A percentile compares a stretch with the other conserved stretches of the same genome.
Evolutionary conservation across 257 asterid species (phyloP).

Genomic region (Jaltomata sinuosa): DNA sequence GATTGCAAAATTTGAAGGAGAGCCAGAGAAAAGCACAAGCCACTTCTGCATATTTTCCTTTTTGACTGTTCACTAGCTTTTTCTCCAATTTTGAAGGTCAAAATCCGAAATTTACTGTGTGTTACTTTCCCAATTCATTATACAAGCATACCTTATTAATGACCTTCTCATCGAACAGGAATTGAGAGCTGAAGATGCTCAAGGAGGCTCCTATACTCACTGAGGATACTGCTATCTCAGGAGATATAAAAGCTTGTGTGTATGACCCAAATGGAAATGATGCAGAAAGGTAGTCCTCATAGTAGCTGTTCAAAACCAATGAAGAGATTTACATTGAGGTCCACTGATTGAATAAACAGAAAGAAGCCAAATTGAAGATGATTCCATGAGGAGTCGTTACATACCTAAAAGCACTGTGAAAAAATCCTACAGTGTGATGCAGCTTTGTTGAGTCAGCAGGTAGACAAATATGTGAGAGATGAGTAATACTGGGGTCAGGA

Average conservation of each 20-base stretch:
- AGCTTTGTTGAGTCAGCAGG: conserved; percentile 71
- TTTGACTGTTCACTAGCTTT: not conserved
- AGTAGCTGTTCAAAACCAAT: conserved; percentile 49
- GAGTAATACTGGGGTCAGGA: conserved; percentile 64
- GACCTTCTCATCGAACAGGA: conserved; percentile 85
- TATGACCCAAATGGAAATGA: conserved; percentile 95
- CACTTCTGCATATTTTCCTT: not conserved
- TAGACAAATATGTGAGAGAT: conserved; percentile 66
- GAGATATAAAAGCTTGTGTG: conserved; percentile 74
- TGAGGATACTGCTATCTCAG: conserved; percentile 88
- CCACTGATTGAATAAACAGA: not conserved
- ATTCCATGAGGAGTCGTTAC: not conserved
- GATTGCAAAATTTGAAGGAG: not conserved
- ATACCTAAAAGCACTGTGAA: conserved; percentile 86
- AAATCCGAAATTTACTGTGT: not conserved
- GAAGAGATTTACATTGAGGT: conserved; percentile 1
- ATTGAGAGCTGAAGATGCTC: conserved; percentile 86
- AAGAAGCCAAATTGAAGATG: conserved; percentile 3
- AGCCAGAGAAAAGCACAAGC: not conserved
- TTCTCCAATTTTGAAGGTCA: not conserved
- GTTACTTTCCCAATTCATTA: not conserved
- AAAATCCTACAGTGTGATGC: conserved; percentile 68
- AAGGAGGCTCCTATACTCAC: conserved; percentile 76
- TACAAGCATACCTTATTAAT: conserved; percentile 72
- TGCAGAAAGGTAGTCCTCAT: conserved; percentile 85